These are phyloP conservation scores for Peribolospora baueri DNA, from an alignment of 768 basidiomycete genomes.

Conservation along the genomic window DNA sequence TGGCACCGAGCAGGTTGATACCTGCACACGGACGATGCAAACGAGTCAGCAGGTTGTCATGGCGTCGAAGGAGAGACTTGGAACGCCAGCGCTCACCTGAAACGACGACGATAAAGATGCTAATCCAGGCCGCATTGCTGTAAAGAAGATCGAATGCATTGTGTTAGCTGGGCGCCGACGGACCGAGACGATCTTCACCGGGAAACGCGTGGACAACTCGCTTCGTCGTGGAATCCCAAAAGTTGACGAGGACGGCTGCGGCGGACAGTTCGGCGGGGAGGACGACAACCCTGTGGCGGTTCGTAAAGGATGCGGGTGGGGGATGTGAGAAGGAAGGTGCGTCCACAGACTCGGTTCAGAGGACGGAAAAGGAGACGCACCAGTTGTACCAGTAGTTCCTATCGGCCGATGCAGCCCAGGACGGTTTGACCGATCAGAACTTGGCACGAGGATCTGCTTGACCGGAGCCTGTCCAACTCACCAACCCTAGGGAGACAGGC, in stretches of 20 bases:
- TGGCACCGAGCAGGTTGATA: constrained; percentile 40
- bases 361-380: constrained; percentile 10
- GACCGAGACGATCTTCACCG: not conserved
- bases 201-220: too few species aligned
- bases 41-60: not conserved
- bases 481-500: too few species aligned
- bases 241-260: constrained; percentile 49
- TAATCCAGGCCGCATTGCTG: constrained; percentile 48
- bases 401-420: not conserved
- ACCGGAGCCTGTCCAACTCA: too few species aligned
- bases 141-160: constrained; percentile 24
- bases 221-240: constrained; percentile 28
- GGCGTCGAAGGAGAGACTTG: constrained; percentile 7
- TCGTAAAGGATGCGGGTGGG: constrained; percentile 11
- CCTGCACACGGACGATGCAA: too few species aligned
- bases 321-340: not conserved
- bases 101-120: constrained; percentile 49
- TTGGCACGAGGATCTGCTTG: too few species aligned
- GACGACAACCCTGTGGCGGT: constrained; percentile 13
- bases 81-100: constrained; percentile 26
- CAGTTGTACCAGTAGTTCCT: constrained; percentile 26
- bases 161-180: constrained; percentile 11
- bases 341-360: too few species aligned
- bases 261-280: constrained; percentile 50
- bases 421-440: not conserved